These are phyloP conservation scores for Gnaphalium uliginosum DNA, from an alignment of 129 eudicot genomes.

Conservation along the genomic window DNA sequence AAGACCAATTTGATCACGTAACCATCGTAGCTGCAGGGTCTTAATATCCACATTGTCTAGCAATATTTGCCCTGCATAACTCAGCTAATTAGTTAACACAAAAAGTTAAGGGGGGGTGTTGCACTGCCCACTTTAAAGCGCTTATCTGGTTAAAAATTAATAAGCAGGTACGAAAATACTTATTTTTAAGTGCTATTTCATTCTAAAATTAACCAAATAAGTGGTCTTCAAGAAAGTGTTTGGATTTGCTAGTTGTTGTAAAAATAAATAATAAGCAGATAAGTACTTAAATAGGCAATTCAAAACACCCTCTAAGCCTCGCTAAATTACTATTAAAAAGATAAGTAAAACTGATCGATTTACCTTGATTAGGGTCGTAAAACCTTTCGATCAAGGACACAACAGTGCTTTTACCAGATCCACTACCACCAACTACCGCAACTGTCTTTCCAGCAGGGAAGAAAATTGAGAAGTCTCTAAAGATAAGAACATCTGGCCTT, in stretches of 20 bases:
- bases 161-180: too few relatives aligned
- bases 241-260: too few relatives aligned
- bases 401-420: conserved; percentile 97
- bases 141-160: too few relatives aligned
- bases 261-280: too few relatives aligned
- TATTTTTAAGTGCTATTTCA: too few relatives aligned
- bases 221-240: too few relatives aligned
- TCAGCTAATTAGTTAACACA: background rate
- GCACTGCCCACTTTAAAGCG: too few relatives aligned
- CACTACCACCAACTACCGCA: conserved; percentile 99
- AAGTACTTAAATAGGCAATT: too few relatives aligned
- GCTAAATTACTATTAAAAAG: background rate
- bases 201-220: too few relatives aligned
- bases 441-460: conserved; percentile 98
- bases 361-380: conserved; percentile 97
- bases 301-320: too few relatives aligned
- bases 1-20: conserved; percentile 88
- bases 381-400: conserved; percentile 91
- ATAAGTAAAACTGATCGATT: background rate
- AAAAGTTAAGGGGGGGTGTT: background rate
- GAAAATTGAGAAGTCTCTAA: conserved; percentile 77
- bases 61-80: conserved; percentile 69
- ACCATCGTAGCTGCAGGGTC: conserved; percentile 81
- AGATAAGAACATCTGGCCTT: conserved; percentile 93
- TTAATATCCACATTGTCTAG: conserved; percentile 84